Evolutionary conservation across 164 flowering plant species (phyloP).

Genomic region (Stephania yunnanensis): DNA sequence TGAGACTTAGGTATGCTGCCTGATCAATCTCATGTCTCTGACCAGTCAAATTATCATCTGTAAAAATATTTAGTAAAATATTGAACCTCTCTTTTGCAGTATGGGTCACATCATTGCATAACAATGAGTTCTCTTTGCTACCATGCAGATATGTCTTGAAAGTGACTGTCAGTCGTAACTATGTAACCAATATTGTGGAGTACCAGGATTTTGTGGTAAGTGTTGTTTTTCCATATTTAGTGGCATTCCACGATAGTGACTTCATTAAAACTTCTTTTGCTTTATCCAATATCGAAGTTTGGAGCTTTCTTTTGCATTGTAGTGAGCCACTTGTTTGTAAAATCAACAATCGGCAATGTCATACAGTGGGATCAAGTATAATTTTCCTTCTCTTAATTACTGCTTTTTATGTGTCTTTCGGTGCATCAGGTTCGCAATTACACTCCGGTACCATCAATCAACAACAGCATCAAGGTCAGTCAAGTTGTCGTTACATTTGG

Average conservation of each 20-base stretch:
- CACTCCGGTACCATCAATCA: constrained; percentile 66
- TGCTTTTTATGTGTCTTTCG: constrained; percentile 9
- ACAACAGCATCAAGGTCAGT: constrained; percentile 91
- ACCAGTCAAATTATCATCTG: neutral
- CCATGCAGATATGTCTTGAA: constrained; percentile 76
- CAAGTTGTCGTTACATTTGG: neutral
- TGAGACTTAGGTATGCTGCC: constrained; percentile 75
- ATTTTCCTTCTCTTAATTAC: neutral
- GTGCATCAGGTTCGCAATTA: constrained; percentile 72
- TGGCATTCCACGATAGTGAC: neutral
- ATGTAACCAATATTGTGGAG: constrained; percentile 77
- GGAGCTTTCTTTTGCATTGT: too few species aligned
- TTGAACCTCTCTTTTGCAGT: neutral
- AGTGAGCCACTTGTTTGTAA: too few species aligned
- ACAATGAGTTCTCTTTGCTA: neutral
- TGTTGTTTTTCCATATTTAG: neutral
- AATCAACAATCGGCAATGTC: too few species aligned
- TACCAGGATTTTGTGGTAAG: constrained; percentile 86
- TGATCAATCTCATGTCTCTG: neutral
- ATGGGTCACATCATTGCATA: neutral
- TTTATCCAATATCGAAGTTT: too few species aligned
- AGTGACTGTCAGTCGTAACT: constrained; percentile 80
- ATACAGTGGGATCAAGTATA: too few species aligned
- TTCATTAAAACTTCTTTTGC: neutral
- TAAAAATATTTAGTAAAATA: neutral